Evolutionary conservation across 208 protist species (phyloP).

Genomic region (Tritrichomonas foetus): DNA sequence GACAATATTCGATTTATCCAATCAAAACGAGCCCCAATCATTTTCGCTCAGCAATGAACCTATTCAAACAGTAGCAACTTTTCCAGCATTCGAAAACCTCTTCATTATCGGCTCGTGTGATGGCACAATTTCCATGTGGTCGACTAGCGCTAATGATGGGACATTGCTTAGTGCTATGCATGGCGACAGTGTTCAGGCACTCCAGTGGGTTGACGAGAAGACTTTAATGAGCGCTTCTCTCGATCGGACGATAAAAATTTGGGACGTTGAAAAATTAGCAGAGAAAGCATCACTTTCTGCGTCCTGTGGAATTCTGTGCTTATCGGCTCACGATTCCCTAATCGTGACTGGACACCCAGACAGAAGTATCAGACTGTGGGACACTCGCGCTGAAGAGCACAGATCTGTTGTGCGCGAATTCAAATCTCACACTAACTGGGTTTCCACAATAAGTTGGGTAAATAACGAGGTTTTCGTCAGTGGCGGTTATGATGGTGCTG

Average conservation of each 20-base stretch:
- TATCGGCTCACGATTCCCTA: background rate
- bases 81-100: background rate
- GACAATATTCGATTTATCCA: background rate
- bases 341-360: background rate
- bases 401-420: constrained; percentile 29
- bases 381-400: background rate
- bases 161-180: background rate
- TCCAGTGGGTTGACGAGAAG: constrained; percentile 18
- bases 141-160: background rate
- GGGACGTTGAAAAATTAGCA: background rate
- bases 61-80: background rate
- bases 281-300: background rate
- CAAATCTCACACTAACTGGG: constrained; percentile 33
- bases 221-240: background rate
- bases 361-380: background rate
- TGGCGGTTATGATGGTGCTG: constrained; percentile 37
- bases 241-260: background rate
- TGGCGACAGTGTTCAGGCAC: background rate
- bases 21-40: background rate
- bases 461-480: background rate
- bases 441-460: background rate
- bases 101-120: background rate
- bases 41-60: background rate
- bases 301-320: background rate
- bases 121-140: background rate